A percentile compares a stretch with the other conserved stretches of the same genome.
Conservation (phyloP, 495 filamentous ascomycete species). For the Penicillium turbatum region DNA sequence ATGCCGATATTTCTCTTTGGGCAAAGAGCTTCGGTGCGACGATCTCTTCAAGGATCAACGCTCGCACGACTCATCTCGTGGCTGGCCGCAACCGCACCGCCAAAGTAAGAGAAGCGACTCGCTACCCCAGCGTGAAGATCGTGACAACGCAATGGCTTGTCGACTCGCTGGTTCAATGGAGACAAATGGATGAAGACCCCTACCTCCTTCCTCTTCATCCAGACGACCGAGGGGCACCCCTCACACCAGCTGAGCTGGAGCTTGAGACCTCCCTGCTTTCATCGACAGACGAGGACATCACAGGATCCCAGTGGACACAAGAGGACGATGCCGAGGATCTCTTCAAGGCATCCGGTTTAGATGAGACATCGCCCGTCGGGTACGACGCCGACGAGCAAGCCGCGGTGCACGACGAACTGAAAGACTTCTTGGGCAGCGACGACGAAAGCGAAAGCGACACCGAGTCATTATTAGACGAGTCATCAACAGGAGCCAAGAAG, state of each 20-base stretch:
- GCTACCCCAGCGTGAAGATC: slow-evolving; percentile 73
- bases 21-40: slow-evolving; percentile 78
- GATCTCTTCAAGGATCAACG: slow-evolving; percentile 56
- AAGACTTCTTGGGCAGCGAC: slow-evolving; percentile 69
- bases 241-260: slow-evolving; percentile 33
- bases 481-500: slow-evolving; percentile 30
- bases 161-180: slow-evolving; percentile 76
- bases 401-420: slow-evolving; percentile 64
- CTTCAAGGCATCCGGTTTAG: slow-evolving; percentile 30
- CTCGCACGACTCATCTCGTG: slow-evolving; percentile 62
- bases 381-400: slow-evolving; percentile 46
- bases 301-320: slow-evolving; percentile 36
- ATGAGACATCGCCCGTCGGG: slow-evolving; percentile 34
- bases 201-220: slow-evolving; percentile 67
- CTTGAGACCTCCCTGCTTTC: slow-evolving; percentile 39
- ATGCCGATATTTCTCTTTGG: slow-evolving; percentile 79
- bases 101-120: slow-evolving; percentile 77
- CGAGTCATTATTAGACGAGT: slow-evolving; percentile 32
- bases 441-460: slow-evolving; percentile 54
- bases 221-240: slow-evolving; percentile 49
- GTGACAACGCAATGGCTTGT: slow-evolving; percentile 87
- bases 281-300: slow-evolving; percentile 40
- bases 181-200: slow-evolving; percentile 63
- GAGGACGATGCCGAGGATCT: slow-evolving; percentile 47
- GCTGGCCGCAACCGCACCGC: slow-evolving; percentile 76